Conservation (phyloP, 768 basidiomycete species). For the Suillus ampliporus region DNA sequence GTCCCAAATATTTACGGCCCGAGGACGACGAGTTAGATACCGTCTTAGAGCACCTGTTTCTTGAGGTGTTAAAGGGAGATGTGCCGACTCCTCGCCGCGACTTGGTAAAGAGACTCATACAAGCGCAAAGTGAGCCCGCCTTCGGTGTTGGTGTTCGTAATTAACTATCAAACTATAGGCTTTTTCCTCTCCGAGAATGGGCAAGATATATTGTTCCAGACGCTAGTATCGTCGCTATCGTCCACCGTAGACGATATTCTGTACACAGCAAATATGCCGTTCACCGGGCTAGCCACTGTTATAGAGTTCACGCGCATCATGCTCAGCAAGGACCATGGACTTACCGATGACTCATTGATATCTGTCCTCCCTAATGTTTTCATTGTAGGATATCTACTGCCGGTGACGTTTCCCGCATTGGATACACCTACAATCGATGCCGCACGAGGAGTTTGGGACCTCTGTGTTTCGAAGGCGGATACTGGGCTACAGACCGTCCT, state of each 20-base stretch:
- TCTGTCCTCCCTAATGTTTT: constrained; percentile 51
- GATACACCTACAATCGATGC: constrained; percentile 20
- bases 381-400: constrained; percentile 53
- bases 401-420: constrained; percentile 33
- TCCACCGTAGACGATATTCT: constrained; percentile 41
- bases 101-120: constrained; percentile 46
- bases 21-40: constrained; percentile 49
- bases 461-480: constrained; percentile 29
- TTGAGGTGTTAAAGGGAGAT: constrained; percentile 39
- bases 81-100: constrained; percentile 32
- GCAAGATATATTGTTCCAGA: constrained; percentile 38
- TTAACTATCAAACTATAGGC: constrained; percentile 19
- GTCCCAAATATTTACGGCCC: constrained; percentile 55
- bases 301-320: constrained; percentile 42
- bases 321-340: constrained; percentile 19
- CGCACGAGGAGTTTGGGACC: constrained; percentile 39
- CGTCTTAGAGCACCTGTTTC: constrained; percentile 46
- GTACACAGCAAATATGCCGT: constrained; percentile 24
- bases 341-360: constrained; percentile 12
- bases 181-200: constrained; percentile 38
- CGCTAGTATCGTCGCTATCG: constrained; percentile 42
- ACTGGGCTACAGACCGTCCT: constrained; percentile 32
- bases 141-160: background rate
- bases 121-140: constrained; percentile 41
- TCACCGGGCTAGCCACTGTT: constrained; percentile 31